Evolutionary conservation across 1,284 basidiomycete species (phyloP).

Genomic region (Salmacisia buchloeana): DNA sequence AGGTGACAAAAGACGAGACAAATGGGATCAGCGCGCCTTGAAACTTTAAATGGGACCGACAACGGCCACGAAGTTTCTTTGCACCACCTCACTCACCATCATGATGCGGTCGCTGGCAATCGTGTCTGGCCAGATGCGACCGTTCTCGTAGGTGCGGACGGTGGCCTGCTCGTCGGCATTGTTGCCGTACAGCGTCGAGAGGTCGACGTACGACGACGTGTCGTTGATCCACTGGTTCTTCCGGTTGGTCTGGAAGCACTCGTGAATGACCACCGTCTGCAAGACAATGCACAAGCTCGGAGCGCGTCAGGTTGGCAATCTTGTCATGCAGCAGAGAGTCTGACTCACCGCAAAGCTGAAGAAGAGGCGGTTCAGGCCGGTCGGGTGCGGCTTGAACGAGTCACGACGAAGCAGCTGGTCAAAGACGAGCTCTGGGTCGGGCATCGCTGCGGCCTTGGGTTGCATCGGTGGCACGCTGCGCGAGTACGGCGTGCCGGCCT

Average conservation of each 20-base stretch:
- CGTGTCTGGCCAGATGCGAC: conserved; percentile 62
- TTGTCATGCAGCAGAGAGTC: conserved; percentile 11
- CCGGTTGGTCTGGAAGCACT: conserved; percentile 25
- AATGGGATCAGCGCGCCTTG: too few species aligned
- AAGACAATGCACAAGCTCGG: neutral
- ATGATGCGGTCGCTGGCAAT: conserved; percentile 66
- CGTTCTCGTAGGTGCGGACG: conserved; percentile 58
- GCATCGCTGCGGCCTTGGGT: conserved; percentile 14
- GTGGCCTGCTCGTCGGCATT: conserved; percentile 56
- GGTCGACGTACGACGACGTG: conserved; percentile 69
- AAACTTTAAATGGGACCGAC: too few species aligned
- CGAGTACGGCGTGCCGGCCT: conserved; percentile 67
- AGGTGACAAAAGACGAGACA: too few species aligned
- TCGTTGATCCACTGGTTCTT: conserved; percentile 57
- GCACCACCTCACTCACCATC: conserved; percentile 46
- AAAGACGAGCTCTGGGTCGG: conserved; percentile 21
- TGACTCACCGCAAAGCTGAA: conserved; percentile 28
- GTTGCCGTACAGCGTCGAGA: conserved; percentile 69
- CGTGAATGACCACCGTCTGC: conserved; percentile 6
- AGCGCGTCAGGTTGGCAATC: conserved; percentile 39
- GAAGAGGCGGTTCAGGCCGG: conserved; percentile 35
- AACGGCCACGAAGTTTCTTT: neutral
- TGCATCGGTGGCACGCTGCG: conserved; percentile 63
- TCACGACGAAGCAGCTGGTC: conserved; percentile 15
- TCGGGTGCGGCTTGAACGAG: conserved; percentile 22